Evolutionary conservation across 257 asterid species (phyloP).

Genomic region (Misopates orontium): DNA sequence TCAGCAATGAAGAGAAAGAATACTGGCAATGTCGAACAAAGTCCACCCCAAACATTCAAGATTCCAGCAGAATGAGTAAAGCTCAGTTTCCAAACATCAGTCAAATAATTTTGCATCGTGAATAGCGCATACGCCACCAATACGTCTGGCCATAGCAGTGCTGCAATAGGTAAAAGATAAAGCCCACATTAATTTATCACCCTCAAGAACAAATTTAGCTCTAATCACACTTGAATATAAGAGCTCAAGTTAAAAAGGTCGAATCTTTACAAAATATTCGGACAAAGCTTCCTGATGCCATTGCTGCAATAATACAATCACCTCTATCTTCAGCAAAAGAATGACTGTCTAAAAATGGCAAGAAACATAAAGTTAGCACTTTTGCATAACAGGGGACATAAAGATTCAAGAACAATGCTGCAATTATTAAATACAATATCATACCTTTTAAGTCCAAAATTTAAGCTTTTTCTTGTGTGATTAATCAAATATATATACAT

Average conservation of each 20-base stretch:
- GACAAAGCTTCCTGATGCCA: conserved; percentile 35
- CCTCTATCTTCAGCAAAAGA: neutral
- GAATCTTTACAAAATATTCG: conserved; percentile 39
- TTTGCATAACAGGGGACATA: neutral
- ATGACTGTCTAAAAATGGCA: neutral
- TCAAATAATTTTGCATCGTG: conserved; percentile 61
- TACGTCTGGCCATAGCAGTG: conserved; percentile 34
- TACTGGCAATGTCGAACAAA: conserved; percentile 37
- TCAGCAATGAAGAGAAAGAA: conserved; percentile 45
- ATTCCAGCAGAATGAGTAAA: conserved; percentile 56
- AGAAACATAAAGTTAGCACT: neutral
- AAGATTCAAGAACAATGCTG: neutral
- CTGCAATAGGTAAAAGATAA: conserved; percentile 24
- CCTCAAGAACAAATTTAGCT: neutral
- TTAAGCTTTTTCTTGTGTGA: too few species aligned
- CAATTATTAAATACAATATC: too few species aligned
- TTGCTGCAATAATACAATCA: conserved; percentile 15
- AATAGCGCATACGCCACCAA: conserved; percentile 44
- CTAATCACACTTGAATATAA: neutral
- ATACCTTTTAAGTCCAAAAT: too few species aligned
- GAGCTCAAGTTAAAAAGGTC: neutral
- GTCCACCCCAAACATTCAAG: conserved; percentile 51
- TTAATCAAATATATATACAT: too few species aligned
- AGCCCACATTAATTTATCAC: neutral
- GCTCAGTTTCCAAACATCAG: conserved; percentile 61